Base-by-base conservation (phyloP, 306 rosid genomes). In the Heteromeles arbutifolia region DNA sequence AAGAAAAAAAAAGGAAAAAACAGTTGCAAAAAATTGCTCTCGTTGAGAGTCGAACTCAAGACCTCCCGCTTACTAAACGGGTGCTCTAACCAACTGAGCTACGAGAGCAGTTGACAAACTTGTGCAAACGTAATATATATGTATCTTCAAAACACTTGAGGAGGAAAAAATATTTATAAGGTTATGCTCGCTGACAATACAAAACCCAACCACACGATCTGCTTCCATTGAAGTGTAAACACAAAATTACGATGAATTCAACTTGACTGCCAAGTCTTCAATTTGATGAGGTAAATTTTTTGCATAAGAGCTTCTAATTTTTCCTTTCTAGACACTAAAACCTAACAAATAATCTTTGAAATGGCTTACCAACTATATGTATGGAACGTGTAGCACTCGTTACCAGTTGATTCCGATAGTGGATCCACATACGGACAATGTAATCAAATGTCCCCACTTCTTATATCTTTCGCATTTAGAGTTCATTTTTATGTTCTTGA, bases 1-100 rank as follows among this genome's bases (percentile, higher is more conserved):
- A 3, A 8, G 0, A 13, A 7, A 0, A 18, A 0, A 4, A 13
- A 14, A 4, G 4, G 0, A 3, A 31, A 19, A 9, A 6, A 11
- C 41, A 0, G 3, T 1, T 1, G 3, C 0, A 15, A 14, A 0
- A 68, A 8, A 8, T 1, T 61, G 67, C 58, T 74, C 43, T 74
- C 64, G 19, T 74, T 45, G 58, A 28, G 75, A 72, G 75, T 72
- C 12, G 76, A 72, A 72, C 76, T 72, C 66, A 72, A 72, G 76
- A 72, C 66, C 66, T 72, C 76, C 66, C 66, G 76, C 76, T 72
- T 72, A 72, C 76, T 56, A 56, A 72, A 37, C 66, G 54, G 76
- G 54, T 72, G 66, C 76, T 72, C 76, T 72, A 72, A 72, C 76
- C 76, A 72, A 72, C 76, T 77, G 67, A 82, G 68, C 68, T 64